A percentile compares a stretch with the other conserved stretches of the same genome.
phyloP scores from a whole-genome alignment of 2,329 filamentous ascomycete genomes.

The Aureobasidium sp. region DNA sequence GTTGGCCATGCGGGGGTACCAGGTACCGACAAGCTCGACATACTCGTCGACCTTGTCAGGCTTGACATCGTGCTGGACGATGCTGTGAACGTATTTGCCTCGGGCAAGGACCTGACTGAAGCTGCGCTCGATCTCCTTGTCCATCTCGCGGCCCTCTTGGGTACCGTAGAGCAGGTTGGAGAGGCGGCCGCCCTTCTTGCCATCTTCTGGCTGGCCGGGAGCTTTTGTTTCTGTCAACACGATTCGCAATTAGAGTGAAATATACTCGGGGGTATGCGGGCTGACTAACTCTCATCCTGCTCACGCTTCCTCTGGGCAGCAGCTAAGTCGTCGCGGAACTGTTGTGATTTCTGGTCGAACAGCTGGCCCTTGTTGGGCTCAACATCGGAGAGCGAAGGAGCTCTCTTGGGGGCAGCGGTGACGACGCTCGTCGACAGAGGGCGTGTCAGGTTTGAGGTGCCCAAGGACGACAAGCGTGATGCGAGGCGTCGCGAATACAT shows the following conservation, averaged over 20 bases:
- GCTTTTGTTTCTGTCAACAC: conserved; percentile 5
- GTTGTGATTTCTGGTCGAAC: conserved; percentile 77
- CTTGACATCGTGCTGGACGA: conserved; percentile 93
- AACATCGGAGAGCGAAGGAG: conserved; percentile 83
- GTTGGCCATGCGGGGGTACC: conserved; percentile 85
- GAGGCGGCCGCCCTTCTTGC: conserved; percentile 57
- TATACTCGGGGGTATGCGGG: conserved; percentile 25
- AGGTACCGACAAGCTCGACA: conserved; percentile 74
- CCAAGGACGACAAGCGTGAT: conserved; percentile 14
- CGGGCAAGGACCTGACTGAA: conserved; percentile 92
- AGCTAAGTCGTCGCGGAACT: conserved; percentile 75
- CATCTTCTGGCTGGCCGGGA: conserved; percentile 36
- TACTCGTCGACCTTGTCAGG: conserved; percentile 96
- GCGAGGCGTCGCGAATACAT: conserved; percentile 19
- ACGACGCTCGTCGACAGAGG: conserved; percentile 4
- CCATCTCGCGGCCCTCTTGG: conserved; percentile 86
- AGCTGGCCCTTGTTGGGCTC: conserved; percentile 59
- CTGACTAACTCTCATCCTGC: conserved; percentile 73
- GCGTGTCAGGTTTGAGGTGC: conserved; percentile 11
- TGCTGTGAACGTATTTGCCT: conserved; percentile 97
- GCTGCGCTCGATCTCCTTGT: conserved; percentile 90
- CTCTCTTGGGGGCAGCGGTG: conserved; percentile 18
- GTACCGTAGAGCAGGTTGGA: conserved; percentile 94
- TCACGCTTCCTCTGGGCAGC: conserved; percentile 67
- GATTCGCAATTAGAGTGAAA: conserved; percentile 20